Conservation (phyloP, 2,329 filamentous ascomycete genomes). For the Colletotrichum sp. region DNA sequence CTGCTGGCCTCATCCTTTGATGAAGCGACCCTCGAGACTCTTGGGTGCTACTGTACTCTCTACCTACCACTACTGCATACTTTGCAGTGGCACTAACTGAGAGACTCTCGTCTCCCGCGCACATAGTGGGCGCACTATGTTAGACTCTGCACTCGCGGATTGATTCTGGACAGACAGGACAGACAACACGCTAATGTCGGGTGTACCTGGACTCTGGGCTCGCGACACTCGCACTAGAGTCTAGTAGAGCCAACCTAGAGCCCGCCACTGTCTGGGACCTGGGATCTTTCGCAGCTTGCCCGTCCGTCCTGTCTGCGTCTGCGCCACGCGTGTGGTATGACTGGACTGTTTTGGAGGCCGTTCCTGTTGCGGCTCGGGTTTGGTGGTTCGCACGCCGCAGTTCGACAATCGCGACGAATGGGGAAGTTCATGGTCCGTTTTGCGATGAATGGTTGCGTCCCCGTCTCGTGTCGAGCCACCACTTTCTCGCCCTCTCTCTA, state of each 20-base stretch:
- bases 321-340: not conserved
- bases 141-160: not conserved
- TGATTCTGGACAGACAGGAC: not conserved
- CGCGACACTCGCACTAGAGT: not conserved
- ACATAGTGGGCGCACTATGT: not conserved
- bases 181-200: not conserved
- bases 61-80: not conserved
- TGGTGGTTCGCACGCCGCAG: not conserved
- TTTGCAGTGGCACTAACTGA: not conserved
- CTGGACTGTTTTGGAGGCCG: not conserved
- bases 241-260: not conserved
- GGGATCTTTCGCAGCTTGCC: not conserved
- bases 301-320: not conserved
- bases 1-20: not conserved
- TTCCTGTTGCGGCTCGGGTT: conserved; percentile 19
- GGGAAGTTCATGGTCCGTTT: conserved; percentile 7
- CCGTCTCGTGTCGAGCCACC: conserved; percentile 10
- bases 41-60: not conserved
- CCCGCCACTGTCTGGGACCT: not conserved
- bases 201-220: not conserved
- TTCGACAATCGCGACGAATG: not conserved
- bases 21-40: not conserved
- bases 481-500: not conserved
- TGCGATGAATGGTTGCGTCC: not conserved
- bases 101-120: not conserved